A percentile compares a stretch with the other conserved stretches of the same genome.
These are phyloP conservation scores for Dryas drummondii DNA, from an alignment of 306 rosid species.

Conservation along the genomic window DNA sequence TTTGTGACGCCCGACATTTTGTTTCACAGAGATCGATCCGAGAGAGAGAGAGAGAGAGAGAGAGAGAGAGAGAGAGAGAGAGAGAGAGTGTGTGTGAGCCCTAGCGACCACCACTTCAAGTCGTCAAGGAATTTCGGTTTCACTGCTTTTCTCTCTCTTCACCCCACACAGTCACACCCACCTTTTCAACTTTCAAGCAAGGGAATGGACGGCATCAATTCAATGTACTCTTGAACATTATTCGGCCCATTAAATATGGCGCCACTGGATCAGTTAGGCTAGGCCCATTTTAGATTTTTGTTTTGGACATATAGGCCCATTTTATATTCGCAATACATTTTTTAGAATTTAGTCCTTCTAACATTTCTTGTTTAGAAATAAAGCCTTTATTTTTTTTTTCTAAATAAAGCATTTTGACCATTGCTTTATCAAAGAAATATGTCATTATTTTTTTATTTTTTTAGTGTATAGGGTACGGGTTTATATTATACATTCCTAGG, in stretches of 20 bases:
- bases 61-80: neutral
- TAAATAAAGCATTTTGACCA: too few species aligned
- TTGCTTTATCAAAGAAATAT: too few species aligned
- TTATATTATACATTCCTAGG: too few species aligned
- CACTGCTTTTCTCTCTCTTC: neutral
- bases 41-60: neutral
- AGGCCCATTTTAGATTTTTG: neutral
- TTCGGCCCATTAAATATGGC: neutral
- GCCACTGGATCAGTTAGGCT: neutral
- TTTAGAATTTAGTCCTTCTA: too few species aligned
- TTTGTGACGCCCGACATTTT: slow-evolving; percentile 43
- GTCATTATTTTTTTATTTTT: too few species aligned
- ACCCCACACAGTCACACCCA: too few species aligned
- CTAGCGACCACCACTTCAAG: neutral
- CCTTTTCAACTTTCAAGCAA: neutral
- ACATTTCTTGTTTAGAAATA: too few species aligned
- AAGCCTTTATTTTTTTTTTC: too few species aligned
- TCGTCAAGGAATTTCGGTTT: neutral
- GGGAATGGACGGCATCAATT: neutral
- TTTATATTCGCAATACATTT: too few species aligned
- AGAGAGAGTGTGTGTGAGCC: neutral
- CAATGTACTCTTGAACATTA: neutral
- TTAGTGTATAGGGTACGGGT: too few species aligned
- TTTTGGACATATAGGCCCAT: too few species aligned
- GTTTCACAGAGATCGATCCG: neutral